Evolutionary conservation across 495 filamentous ascomycete species (phyloP).

Genomic region (Neurospora terricola): DNA sequence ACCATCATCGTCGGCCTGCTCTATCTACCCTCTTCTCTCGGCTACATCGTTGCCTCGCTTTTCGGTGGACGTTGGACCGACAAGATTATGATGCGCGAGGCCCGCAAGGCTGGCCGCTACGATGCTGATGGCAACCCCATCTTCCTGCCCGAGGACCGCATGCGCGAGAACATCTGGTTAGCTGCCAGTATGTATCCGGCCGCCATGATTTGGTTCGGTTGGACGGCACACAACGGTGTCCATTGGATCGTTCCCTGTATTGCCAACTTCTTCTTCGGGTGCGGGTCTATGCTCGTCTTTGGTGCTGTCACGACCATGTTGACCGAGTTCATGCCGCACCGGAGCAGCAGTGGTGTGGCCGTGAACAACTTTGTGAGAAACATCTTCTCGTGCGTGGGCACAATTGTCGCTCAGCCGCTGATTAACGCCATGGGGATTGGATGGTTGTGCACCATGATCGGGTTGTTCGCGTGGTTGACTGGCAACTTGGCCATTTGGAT

Average conservation of each 20-base stretch:
- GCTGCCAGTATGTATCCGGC: conserved; percentile 65
- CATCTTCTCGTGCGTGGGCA: conserved; percentile 72
- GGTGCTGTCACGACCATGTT: conserved; percentile 67
- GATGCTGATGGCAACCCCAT: conserved; percentile 60
- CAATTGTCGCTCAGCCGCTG: conserved; percentile 62
- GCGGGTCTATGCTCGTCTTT: conserved; percentile 87
- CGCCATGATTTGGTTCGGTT: conserved; percentile 57
- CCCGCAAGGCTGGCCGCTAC: conserved; percentile 57
- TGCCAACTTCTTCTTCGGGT: conserved; percentile 81
- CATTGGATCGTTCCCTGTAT: conserved; percentile 45
- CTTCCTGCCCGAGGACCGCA: conserved; percentile 76
- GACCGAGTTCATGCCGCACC: conserved; percentile 80
- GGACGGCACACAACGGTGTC: conserved; percentile 32
- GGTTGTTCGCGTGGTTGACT: conserved; percentile 48
- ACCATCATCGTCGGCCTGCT: conserved; percentile 67
- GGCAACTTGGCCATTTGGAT: conserved; percentile 48
- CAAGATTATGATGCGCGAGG: conserved; percentile 77
- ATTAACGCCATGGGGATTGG: conserved; percentile 79
- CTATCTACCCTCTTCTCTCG: conserved; percentile 73
- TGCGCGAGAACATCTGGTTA: conserved; percentile 83
- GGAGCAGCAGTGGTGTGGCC: conserved; percentile 67
- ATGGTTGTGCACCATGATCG: conserved; percentile 79
- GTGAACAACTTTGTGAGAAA: conserved; percentile 83
- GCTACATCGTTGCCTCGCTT: conserved; percentile 63
- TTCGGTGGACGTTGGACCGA: conserved; percentile 85